These are phyloP conservation scores for Orbilia oligospora DNA, from an alignment of 2,329 filamentous ascomycete genomes.

Conservation along the genomic window DNA sequence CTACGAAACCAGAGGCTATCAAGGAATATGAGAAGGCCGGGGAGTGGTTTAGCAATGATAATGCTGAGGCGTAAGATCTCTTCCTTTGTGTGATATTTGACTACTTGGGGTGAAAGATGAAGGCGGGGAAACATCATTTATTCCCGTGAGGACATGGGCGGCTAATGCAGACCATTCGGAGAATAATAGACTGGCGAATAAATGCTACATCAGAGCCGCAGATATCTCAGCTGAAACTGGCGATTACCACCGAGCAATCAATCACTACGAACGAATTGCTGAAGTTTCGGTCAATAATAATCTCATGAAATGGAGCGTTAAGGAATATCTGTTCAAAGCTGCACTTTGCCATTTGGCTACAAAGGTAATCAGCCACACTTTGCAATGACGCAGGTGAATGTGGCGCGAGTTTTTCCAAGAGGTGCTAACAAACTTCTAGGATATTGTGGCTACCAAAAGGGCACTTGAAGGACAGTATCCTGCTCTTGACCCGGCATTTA, in stretches of 20 bases:
- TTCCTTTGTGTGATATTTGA: background rate
- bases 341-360: conserved; percentile 88
- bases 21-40: conserved; percentile 88
- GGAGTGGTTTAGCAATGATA: conserved; percentile 89
- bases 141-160: conserved; percentile 2
- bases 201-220: conserved; percentile 91
- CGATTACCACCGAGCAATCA: conserved; percentile 87
- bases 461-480: conserved; percentile 82
- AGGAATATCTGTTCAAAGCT: conserved; percentile 95
- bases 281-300: conserved; percentile 85
- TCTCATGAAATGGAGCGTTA: conserved; percentile 92
- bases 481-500: conserved; percentile 83
- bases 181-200: conserved; percentile 81
- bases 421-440: conserved; percentile 67
- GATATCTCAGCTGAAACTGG: conserved; percentile 85
- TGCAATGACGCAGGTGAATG: background rate
- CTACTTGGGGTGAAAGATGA: background rate
- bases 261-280: conserved; percentile 87
- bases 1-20: conserved; percentile 82
- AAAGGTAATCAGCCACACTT: conserved; percentile 66
- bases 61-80: conserved; percentile 80
- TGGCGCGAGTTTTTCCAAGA: background rate
- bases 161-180: background rate
- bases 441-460: conserved; percentile 82
- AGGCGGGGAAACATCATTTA: conserved; percentile 22